Conservation (phyloP, 495 filamentous ascomycete species). For the Talaromyces borbonicus region DNA sequence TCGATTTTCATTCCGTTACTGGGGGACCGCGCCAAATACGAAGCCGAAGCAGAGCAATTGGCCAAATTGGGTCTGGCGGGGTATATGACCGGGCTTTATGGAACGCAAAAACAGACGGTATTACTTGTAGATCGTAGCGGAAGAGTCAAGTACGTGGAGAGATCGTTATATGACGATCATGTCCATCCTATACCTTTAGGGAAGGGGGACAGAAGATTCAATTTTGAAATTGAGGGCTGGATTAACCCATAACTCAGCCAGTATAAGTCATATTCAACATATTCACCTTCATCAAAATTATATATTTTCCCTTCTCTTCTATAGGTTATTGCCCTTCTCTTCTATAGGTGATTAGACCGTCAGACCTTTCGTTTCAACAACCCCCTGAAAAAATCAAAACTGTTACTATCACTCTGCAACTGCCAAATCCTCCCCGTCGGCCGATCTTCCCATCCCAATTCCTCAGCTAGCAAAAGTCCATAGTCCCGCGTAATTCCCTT, state of each 20-base stretch:
- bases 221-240: constrained; percentile 22
- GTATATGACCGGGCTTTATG: constrained; percentile 48
- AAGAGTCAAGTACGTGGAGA: constrained; percentile 70
- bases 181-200: constrained; percentile 50
- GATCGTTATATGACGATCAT: constrained; percentile 66
- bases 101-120: constrained; percentile 89
- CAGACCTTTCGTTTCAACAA: constrained; percentile 73
- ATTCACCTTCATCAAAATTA: too few species aligned
- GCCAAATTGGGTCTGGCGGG: constrained; percentile 21
- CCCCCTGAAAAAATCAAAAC: constrained; percentile 95
- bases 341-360: too few species aligned
- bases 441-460: constrained; percentile 61
- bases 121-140: constrained; percentile 69
- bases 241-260: background rate
- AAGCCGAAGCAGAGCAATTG: constrained; percentile 29
- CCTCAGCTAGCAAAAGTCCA: constrained; percentile 76
- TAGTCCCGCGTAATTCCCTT: constrained; percentile 83
- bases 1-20: constrained; percentile 80
- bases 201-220: constrained; percentile 45
- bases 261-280: too few species aligned
- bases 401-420: constrained; percentile 94
- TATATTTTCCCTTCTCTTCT: too few species aligned
- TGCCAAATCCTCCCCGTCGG: constrained; percentile 69
- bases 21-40: constrained; percentile 31
- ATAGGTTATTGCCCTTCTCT: too few species aligned